Conservation (phyloP, 805 yeast genomes). For the Ogataea glucozyma region DNA sequence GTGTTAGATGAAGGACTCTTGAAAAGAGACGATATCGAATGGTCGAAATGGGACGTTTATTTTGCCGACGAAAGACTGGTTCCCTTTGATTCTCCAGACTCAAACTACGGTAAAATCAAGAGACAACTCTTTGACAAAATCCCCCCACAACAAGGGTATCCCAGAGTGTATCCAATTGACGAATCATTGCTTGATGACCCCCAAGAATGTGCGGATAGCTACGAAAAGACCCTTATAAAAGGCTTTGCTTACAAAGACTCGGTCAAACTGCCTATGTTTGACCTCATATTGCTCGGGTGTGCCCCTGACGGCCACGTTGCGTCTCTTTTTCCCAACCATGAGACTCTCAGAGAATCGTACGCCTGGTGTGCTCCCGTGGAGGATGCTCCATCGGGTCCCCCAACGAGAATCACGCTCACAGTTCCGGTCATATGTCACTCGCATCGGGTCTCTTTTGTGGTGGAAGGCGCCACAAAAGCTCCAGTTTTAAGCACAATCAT, state of each 20-base stretch:
- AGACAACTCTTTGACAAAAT: constrained; percentile 75
- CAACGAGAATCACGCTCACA: constrained; percentile 82
- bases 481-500: constrained; percentile 86
- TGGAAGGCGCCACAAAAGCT: constrained; percentile 94
- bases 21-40: constrained; percentile 65
- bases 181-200: constrained; percentile 73
- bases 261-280: constrained; percentile 94
- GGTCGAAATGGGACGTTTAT: constrained; percentile 95
- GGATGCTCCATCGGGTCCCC: constrained; percentile 88
- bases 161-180: constrained; percentile 82
- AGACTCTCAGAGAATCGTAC: constrained; percentile 79
- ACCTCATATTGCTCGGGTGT: constrained; percentile 86
- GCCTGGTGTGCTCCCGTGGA: constrained; percentile 96
- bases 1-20: constrained; percentile 86
- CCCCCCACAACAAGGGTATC: constrained; percentile 50
- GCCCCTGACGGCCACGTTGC: constrained; percentile 99
- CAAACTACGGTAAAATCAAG: constrained; percentile 89
- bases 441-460: constrained; percentile 89
- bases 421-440: constrained; percentile 95
- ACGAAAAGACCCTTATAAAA: constrained; percentile 81
- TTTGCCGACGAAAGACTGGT: constrained; percentile 96
- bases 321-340: constrained; percentile 92
- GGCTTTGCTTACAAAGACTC: constrained; percentile 96
- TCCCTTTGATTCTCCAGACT: constrained; percentile 77
- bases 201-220: constrained; percentile 91